phyloP scores from a whole-genome alignment of 2,329 filamentous ascomycete genomes.

The Clarireedia homoeocarpa region DNA sequence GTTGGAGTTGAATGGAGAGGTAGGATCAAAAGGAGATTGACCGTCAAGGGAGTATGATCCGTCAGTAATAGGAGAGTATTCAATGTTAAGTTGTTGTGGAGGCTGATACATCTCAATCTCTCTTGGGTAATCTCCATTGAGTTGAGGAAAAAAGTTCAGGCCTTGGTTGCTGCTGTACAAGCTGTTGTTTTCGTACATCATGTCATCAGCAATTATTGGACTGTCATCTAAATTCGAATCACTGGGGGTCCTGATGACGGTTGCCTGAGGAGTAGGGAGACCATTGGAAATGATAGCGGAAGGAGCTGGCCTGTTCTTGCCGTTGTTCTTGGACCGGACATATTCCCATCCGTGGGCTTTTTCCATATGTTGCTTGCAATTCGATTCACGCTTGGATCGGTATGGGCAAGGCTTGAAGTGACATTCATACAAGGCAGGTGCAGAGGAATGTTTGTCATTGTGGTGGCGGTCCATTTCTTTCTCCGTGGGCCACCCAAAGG shows the following conservation, averaged over 20 bases:
- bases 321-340: constrained; percentile 85
- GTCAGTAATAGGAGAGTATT: constrained; percentile 26
- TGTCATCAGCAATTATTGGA: constrained; percentile 23
- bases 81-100: constrained; percentile 18
- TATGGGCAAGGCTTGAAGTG: constrained; percentile 79
- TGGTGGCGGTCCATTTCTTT: constrained; percentile 95
- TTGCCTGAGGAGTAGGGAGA: constrained; percentile 53
- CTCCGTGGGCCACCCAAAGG: constrained; percentile 90
- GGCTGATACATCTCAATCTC: constrained; percentile 22
- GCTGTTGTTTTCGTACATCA: constrained; percentile 14
- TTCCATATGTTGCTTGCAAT: constrained; percentile 99
- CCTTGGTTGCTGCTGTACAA: constrained; percentile 17
- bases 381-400: constrained; percentile 90
- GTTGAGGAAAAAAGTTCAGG: constrained; percentile 3
- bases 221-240: constrained; percentile 31
- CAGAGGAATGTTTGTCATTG: constrained; percentile 87
- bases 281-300: constrained; percentile 31
- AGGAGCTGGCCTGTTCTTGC: constrained; percentile 42
- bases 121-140: neutral
- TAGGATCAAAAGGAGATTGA: constrained; percentile 32
- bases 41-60: constrained; percentile 19
- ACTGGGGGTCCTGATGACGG: constrained; percentile 49
- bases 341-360: constrained; percentile 92
- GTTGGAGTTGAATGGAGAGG: constrained; percentile 23
- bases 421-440: constrained; percentile 78